Percentiles rank a stretch among this genome's conserved stretches.
Conservation (phyloP, 192 early-diverging fungal genomes). For the Linnemannia elongata region DNA sequence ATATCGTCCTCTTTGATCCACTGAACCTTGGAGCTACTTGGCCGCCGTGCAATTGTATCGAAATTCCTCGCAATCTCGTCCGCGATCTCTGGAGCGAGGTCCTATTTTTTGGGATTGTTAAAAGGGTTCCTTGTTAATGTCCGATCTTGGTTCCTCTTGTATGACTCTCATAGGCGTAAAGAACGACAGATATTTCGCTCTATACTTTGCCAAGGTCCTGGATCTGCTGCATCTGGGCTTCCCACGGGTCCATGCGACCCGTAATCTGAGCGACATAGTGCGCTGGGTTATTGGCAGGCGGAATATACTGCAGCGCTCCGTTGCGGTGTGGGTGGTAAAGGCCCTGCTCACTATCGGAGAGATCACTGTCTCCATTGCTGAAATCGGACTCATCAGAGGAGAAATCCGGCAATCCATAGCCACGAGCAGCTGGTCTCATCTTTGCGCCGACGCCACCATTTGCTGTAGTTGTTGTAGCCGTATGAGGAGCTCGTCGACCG, state of each 20-base stretch:
- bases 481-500: slow-evolving; percentile 2
- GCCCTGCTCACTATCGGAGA: slow-evolving; percentile 20
- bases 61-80: slow-evolving; percentile 28
- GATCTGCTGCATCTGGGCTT: slow-evolving; percentile 28
- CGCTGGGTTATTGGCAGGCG: slow-evolving; percentile 6
- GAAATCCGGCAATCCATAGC: slow-evolving; percentile 32
- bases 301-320: not conserved
- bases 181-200: too few species aligned
- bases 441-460: not conserved
- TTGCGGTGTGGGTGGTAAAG: not conserved
- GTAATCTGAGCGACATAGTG: slow-evolving; percentile 54
- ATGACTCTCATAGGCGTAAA: too few species aligned
- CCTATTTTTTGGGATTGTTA: not conserved
- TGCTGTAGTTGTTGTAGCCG: not conserved
- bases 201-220: slow-evolving; percentile 44
- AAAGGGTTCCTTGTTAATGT: too few species aligned
- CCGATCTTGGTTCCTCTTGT: too few species aligned
- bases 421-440: not conserved
- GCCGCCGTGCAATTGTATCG: not conserved
- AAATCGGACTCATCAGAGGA: slow-evolving; percentile 27
- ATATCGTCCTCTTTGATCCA: slow-evolving; percentile 24
- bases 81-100: slow-evolving; percentile 7
- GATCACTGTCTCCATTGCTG: not conserved
- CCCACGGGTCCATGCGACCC: slow-evolving; percentile 48
- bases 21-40: not conserved